Evolutionary conservation across 805 yeast genomes (phyloP), one percentile per base, ranked within the genome.

Genomic region (Priceomyces medius): DNA sequence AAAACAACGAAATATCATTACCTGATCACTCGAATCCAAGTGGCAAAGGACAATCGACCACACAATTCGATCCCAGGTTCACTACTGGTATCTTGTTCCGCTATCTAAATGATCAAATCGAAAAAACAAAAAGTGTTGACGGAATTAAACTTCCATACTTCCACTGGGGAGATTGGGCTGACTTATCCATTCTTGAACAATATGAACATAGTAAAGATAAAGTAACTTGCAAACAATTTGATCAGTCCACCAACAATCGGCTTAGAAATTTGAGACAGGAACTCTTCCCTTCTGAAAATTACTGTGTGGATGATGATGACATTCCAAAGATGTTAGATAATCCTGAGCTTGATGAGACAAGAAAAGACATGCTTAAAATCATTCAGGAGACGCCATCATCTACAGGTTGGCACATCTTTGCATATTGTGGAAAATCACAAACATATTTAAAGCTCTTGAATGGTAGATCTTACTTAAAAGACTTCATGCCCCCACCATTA

Each of bases 401-500:
- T 21, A 42, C 71, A 1, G 74, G 75, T 0, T 70, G 69, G 46
- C 76, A 72, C 46, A 56, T 74, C 1, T 62, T 54, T 38, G 37
- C 38, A n/a, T 53, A 62, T 43, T 50, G 68, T 1, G 67, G 65
- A 18, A 58, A 72, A 29, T 53, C 69, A 0, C 48, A 56, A 1
- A 55, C 47, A 34, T 49, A 50, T 3, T 31, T 53, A 17, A 63
- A 68, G 35, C 47, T 55, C 2, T 27, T 69, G 3, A 66, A 67
- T n/a, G 56, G 67, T 3, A 63, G 58, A 41, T 66, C 75, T 9
- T 73, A 61, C 40, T 50, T 75, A 3, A 50, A 68, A 37, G 71
- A 70, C 31, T 68, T 73, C 38, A 68, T 68, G 68, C 64, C 66
- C 1, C 50, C 59, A 12, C 76, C 76, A 2, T 40, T 49, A 14